These are phyloP conservation scores for Amanita brunnescens DNA, from an alignment of 768 basidiomycete species.

Conservation along the genomic window DNA sequence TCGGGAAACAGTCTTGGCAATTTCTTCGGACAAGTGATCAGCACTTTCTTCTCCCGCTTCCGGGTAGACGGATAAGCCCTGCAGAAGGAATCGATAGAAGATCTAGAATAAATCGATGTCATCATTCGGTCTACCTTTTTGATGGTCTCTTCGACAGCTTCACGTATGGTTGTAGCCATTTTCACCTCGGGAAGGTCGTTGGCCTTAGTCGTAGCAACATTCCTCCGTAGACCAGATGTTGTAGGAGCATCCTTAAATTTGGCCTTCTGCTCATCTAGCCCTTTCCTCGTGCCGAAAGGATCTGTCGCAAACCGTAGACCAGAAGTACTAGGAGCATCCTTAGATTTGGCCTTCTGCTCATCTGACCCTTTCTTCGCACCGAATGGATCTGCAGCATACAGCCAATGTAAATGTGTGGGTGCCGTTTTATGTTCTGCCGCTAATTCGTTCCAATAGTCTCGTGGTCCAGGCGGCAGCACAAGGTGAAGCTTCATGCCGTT, in stretches of 20 bases:
- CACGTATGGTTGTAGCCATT: constrained; percentile 71
- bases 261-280: constrained; percentile 57
- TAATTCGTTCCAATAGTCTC: constrained; percentile 82
- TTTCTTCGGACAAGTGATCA: constrained; percentile 33
- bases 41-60: constrained; percentile 30
- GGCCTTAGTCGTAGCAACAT: background rate
- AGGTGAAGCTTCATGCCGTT: constrained; percentile 67
- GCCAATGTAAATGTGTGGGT: constrained; percentile 71
- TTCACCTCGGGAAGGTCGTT: constrained; percentile 59
- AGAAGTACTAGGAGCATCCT: constrained; percentile 13
- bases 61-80: constrained; percentile 48
- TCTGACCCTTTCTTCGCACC: constrained; percentile 62
- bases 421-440: constrained; percentile 58
- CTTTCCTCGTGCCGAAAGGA: constrained; percentile 69
- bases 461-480: constrained; percentile 73
- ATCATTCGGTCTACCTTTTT: constrained; percentile 44
- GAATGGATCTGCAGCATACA: constrained; percentile 89
- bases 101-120: too few relatives aligned
- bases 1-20: constrained; percentile 30
- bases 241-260: constrained; percentile 30
- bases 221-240: background rate
- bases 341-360: constrained; percentile 53
- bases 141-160: constrained; percentile 72
- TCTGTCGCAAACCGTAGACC: constrained; percentile 43
- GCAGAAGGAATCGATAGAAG: background rate